Evolutionary conservation across 1,284 basidiomycete species (phyloP).

Genomic region (Trametes hirsuta): DNA sequence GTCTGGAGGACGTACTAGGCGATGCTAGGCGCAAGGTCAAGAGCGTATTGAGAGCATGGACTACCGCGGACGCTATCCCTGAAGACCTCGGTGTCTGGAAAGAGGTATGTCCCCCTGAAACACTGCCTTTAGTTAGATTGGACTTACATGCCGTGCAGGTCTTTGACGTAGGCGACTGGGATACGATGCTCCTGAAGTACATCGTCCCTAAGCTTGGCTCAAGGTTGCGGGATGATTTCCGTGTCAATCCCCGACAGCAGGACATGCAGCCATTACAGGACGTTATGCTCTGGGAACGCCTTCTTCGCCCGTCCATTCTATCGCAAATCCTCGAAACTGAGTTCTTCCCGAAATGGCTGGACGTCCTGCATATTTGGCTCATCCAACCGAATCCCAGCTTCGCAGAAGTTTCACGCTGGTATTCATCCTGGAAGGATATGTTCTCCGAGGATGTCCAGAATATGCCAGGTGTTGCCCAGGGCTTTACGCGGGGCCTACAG

Average conservation of each 20-base stretch:
- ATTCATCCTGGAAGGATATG: constrained; percentile 82
- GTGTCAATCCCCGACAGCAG: constrained; percentile 88
- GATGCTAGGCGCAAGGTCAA: constrained; percentile 89
- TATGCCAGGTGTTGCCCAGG: constrained; percentile 69
- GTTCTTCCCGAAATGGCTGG: constrained; percentile 97
- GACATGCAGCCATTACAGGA: constrained; percentile 82
- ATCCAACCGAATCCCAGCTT: constrained; percentile 81
- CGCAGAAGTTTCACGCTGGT: constrained; percentile 94
- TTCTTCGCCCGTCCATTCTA: constrained; percentile 79
- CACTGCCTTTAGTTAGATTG: too few relatives aligned
- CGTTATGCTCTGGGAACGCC: constrained; percentile 76
- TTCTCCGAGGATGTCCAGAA: constrained; percentile 74
- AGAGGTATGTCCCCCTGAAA: constrained; percentile 56
- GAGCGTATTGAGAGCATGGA: constrained; percentile 80
- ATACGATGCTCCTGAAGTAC: constrained; percentile 87
- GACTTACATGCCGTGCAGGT: constrained; percentile 46
- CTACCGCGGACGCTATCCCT: constrained; percentile 73
- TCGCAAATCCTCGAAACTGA: constrained; percentile 84
- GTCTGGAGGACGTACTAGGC: constrained; percentile 79
- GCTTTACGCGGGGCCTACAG: constrained; percentile 85
- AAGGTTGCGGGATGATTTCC: constrained; percentile 81
- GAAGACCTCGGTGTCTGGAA: constrained; percentile 79
- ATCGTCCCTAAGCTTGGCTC: constrained; percentile 88
- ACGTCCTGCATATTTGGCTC: constrained; percentile 91
- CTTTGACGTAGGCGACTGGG: constrained; percentile 85